Conservation (phyloP, 495 filamentous ascomycete species). For the Aspergillus campestris region DNA sequence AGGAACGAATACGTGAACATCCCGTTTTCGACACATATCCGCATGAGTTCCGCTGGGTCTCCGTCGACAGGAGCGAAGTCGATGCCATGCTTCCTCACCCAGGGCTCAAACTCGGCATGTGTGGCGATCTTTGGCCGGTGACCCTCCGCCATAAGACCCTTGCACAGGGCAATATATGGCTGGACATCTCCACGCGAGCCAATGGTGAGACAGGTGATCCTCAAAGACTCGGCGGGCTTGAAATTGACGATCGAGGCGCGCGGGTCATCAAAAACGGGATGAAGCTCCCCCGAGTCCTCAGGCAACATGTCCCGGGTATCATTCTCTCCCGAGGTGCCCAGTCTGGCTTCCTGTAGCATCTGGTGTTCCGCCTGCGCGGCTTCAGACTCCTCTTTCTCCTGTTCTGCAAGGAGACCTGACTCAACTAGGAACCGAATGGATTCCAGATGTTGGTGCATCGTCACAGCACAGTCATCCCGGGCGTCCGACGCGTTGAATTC, state of each 20-base stretch:
- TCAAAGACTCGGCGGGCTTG: slow-evolving; percentile 73
- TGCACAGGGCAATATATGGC: slow-evolving; percentile 94
- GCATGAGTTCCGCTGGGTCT: slow-evolving; percentile 90
- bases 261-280: slow-evolving; percentile 86
- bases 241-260: slow-evolving; percentile 90
- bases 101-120: slow-evolving; percentile 78
- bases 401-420: slow-evolving; percentile 57
- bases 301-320: slow-evolving; percentile 35
- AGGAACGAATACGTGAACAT: slow-evolving; percentile 95
- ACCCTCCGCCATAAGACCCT: slow-evolving; percentile 78
- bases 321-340: slow-evolving; percentile 50
- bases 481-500: slow-evolving; percentile 72
- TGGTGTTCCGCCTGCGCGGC: slow-evolving; percentile 75
- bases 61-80: slow-evolving; percentile 83
- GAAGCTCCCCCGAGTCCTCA: slow-evolving; percentile 35
- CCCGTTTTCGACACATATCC: slow-evolving; percentile 90
- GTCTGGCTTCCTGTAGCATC: slow-evolving; percentile 69
- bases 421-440: slow-evolving; percentile 63
- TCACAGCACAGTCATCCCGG: slow-evolving; percentile 83
- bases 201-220: slow-evolving; percentile 91
- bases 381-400: slow-evolving; percentile 64
- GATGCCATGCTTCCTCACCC: slow-evolving; percentile 87
- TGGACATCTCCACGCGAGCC: slow-evolving; percentile 95
- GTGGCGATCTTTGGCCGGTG: slow-evolving; percentile 86
- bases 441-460: slow-evolving; percentile 67